phyloP scores from a whole-genome alignment of 495 filamentous ascomycete genomes.

The Tuber melanosporum region DNA sequence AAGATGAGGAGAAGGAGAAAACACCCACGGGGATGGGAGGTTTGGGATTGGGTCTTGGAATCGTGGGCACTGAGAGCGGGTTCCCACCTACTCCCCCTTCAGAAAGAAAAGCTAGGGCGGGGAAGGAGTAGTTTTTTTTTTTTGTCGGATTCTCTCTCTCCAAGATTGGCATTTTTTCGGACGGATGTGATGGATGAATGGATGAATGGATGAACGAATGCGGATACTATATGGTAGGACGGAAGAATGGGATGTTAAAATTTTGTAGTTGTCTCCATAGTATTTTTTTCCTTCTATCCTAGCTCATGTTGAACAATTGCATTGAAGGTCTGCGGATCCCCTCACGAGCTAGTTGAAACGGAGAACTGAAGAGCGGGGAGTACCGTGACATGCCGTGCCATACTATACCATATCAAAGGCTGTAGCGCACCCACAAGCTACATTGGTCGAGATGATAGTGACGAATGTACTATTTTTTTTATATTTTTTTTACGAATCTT shows the following conservation, averaged over 20 bases:
- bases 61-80: neutral
- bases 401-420: neutral
- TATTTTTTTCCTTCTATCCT: neutral
- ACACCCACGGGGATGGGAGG: neutral
- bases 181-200: neutral
- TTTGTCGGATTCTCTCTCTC: neutral
- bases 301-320: neutral
- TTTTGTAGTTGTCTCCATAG: neutral
- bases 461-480: neutral
- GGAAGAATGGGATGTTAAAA: neutral
- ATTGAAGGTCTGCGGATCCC: neutral
- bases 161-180: neutral
- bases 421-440: neutral
- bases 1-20: conserved; percentile 1
- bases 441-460: neutral
- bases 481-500: neutral
- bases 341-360: neutral
- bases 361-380: neutral
- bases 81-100: neutral
- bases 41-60: neutral
- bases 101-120: neutral
- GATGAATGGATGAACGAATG: neutral
- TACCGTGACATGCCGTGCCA: neutral
- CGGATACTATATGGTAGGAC: neutral
- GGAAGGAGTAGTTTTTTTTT: neutral